Conservation (phyloP, 2,329 filamentous ascomycete genomes). For the Trichoderma breve region DNA sequence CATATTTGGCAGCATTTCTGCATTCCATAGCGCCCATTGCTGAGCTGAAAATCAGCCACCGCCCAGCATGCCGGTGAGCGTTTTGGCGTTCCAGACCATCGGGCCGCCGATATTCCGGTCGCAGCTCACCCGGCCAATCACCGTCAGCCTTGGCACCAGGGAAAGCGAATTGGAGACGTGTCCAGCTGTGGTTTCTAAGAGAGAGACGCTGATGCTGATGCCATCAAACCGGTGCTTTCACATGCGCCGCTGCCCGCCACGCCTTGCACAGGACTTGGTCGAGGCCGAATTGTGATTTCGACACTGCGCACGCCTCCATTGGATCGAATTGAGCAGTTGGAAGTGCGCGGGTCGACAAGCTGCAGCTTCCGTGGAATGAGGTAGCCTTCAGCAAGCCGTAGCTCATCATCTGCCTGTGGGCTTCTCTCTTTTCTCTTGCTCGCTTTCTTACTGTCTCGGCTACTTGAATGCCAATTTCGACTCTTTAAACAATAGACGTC, state of each 20-base stretch:
- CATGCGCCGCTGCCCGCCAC: constrained; percentile 17
- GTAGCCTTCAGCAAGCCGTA: neutral
- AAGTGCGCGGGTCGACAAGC: neutral
- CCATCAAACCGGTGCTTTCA: constrained; percentile 3
- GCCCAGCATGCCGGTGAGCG: neutral
- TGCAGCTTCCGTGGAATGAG: constrained; percentile 7
- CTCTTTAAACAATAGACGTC: neutral
- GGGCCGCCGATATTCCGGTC: constrained; percentile 20
- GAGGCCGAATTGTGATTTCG: neutral
- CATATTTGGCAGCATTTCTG: constrained; percentile 2
- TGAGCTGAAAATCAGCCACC: neutral
- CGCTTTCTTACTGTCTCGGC: neutral
- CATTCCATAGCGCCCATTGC: neutral
- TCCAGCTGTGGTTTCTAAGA: constrained; percentile 17
- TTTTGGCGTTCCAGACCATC: constrained; percentile 10
- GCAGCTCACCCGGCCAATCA: neutral
- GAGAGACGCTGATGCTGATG: neutral
- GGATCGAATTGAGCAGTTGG: neutral
- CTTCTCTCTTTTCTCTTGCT: neutral
- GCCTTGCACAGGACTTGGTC: neutral
- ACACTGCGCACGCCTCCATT: neutral
- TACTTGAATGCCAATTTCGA: neutral
- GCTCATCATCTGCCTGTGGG: neutral
- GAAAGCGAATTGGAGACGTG: constrained; percentile 6
- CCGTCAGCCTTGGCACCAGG: neutral